A percentile compares a stretch with the other conserved stretches of the same genome.
These are phyloP conservation scores for Phoenix dactylifera DNA, from an alignment of 176 grass and related monocot species.

Conservation along the genomic window DNA sequence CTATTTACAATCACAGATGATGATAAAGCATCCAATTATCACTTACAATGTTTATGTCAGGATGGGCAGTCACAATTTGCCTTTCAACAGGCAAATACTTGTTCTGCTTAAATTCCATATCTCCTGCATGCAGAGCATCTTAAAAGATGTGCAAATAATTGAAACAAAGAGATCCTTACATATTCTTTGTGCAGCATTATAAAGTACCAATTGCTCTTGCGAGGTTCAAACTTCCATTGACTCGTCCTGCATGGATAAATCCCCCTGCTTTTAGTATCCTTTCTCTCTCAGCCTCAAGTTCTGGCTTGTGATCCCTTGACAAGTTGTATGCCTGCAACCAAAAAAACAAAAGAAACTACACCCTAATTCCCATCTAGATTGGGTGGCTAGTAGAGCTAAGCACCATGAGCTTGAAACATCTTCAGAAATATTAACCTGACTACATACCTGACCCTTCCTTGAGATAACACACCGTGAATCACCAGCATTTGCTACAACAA, in stretches of 20 bases:
- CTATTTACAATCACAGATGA: background rate
- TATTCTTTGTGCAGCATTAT: background rate
- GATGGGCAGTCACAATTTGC: constrained; percentile 80
- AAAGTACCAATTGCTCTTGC: constrained; percentile 73
- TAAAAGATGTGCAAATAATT: constrained; percentile 3
- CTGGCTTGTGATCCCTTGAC: constrained; percentile 94
- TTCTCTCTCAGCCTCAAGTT: constrained; percentile 75
- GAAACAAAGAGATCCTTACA: constrained; percentile 14
- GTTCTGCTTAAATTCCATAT: constrained; percentile 92
- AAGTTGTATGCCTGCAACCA: constrained; percentile 73
- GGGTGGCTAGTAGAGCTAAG: too few species aligned
- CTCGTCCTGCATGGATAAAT: constrained; percentile 73
- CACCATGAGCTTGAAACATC: background rate
- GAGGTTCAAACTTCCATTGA: constrained; percentile 96
- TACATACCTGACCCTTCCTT: constrained; percentile 71
- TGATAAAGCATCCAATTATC: constrained; percentile 11
- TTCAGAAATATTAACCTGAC: constrained; percentile 2
- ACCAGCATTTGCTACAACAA: constrained; percentile 85
- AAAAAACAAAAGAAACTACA: constrained; percentile 6
- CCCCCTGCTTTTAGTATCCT: constrained; percentile 92
- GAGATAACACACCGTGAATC: constrained; percentile 95
- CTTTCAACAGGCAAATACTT: constrained; percentile 82
- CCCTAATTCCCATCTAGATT: background rate
- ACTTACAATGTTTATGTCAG: constrained; percentile 74
- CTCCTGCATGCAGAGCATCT: constrained; percentile 36